A percentile compares a stretch with the other conserved stretches of the same genome.
phyloP scores from a whole-genome alignment of 805 yeast species.

The Zygosaccharomyces pseudorouxii region DNA sequence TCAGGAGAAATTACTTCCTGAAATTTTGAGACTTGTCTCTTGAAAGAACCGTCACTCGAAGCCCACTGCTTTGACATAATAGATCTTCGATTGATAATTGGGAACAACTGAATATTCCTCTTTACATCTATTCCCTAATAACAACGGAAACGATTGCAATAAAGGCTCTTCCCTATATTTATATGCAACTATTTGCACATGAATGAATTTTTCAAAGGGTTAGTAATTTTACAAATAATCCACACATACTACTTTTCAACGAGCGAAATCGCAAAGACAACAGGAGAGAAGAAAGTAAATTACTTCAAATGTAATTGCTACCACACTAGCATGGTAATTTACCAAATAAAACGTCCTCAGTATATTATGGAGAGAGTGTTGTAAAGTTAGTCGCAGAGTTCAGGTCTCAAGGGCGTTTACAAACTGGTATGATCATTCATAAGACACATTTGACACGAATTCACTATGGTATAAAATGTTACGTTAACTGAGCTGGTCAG shows the following conservation, averaged over 20 bases:
- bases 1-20: conserved; percentile 58
- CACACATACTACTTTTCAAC: background rate
- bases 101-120: background rate
- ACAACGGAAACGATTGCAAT: background rate
- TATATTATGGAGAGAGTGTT: too few species aligned
- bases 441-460: too few species aligned
- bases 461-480: too few species aligned
- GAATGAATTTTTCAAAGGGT: background rate
- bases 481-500: too few species aligned
- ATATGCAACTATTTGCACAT: background rate
- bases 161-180: background rate
- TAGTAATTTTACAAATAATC: background rate
- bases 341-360: too few species aligned
- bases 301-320: background rate
- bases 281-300: background rate
- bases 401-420: too few species aligned
- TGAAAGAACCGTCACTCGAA: conserved; percentile 47
- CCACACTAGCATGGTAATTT: background rate
- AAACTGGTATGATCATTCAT: too few species aligned
- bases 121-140: background rate
- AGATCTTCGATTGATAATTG: background rate
- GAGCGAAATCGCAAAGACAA: background rate
- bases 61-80: conserved; percentile 31
- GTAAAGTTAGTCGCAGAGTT: too few species aligned
- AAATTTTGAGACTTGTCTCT: conserved; percentile 53